Evolutionary conservation across 805 yeast species (phyloP), one percentile per base, ranked within the genome.

Genomic region (Alloascoidea africana): DNA sequence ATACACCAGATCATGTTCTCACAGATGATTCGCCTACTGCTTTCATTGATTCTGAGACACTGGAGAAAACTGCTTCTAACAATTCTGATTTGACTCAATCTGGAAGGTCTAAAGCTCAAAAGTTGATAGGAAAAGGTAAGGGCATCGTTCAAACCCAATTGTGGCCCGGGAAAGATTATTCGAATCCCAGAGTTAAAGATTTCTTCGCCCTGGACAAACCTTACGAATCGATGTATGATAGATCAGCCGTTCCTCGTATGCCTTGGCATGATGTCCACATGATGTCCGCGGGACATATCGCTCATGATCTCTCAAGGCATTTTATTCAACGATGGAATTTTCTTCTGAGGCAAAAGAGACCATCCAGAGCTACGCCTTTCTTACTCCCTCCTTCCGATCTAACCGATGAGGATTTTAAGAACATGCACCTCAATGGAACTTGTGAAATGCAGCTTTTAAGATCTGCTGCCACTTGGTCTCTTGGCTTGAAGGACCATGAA

Each of bases 231-330:
- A 80, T 89, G 91, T 85, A 85, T 51, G 94, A 91, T 55, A 69
- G 99, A 42, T 63, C 68, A 13, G 55, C 55, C 14, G 68, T 72
- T 15, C 97, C 98, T 2, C 71, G 99, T 48, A 91, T 91, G 99
- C 98, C 98, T 5, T 91, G 98, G 99, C 99, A 91, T 56, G 99
- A 91, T 66, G 84, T 91, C 30, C 97, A 91, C 47, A 91, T 87
- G 94, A 75, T 86, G 60, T 76, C 93, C 1, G 73, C 87, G 2
- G 99, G 99, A 11, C 93, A 87, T 50, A 75, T 87, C 3, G 98
- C 97, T 0, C 68, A 96, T 42, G 99, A 91, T 55, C 58, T 89
- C 38, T 71, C 94, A 0, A 71, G 98, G 40, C 97, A 91, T 55
- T 91, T 93, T 58, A 93, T 86, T 11, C 98, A 91, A 60, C 71